A percentile compares a stretch with the other conserved stretches of the same genome.
Conservation (phyloP, 2,329 filamentous ascomycete species). For the Alternaria hordeiaustralica region DNA sequence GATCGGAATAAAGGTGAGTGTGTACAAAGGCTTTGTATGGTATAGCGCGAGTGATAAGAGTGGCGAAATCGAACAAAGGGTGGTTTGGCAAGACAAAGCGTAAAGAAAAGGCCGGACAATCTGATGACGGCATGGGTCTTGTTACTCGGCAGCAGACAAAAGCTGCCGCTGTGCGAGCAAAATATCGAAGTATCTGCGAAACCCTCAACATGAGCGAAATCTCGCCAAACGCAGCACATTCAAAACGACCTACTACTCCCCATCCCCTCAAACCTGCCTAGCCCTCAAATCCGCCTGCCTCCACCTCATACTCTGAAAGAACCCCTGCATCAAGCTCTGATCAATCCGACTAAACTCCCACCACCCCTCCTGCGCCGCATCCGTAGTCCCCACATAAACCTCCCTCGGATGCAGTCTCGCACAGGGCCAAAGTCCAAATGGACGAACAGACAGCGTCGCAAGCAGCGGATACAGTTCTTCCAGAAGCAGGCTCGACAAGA, state of each 20-base stretch:
- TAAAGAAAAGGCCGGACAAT: too few species aligned
- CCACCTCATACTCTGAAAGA: slow-evolving; percentile 4
- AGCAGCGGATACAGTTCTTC: slow-evolving; percentile 4
- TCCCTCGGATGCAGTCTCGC: slow-evolving; percentile 19
- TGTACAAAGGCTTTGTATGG: neutral
- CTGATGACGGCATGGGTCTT: too few species aligned
- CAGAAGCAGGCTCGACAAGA: neutral
- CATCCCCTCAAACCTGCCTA: neutral
- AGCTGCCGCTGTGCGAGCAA: too few species aligned
- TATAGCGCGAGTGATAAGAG: neutral
- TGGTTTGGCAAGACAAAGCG: neutral
- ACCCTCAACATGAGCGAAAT: too few species aligned
- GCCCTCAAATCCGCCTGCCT: neutral
- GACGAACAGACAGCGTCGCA: slow-evolving; percentile 2
- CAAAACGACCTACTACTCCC: too few species aligned
- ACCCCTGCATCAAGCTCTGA: neutral
- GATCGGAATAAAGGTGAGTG: neutral
- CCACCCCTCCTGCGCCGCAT: slow-evolving; percentile 14
- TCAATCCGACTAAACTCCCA: slow-evolving; percentile 18
- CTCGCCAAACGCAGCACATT: too few species aligned
- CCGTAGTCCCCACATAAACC: slow-evolving; percentile 22
- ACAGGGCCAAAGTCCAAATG: slow-evolving; percentile 17
- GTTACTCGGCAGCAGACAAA: too few species aligned
- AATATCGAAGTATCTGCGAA: too few species aligned
- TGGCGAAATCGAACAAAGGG: neutral